Percentiles rank a stretch among this genome's conserved stretches.
Evolutionary conservation across 1,284 basidiomycete genomes (phyloP).

Genomic region (Paramarasmius palmivorus): DNA sequence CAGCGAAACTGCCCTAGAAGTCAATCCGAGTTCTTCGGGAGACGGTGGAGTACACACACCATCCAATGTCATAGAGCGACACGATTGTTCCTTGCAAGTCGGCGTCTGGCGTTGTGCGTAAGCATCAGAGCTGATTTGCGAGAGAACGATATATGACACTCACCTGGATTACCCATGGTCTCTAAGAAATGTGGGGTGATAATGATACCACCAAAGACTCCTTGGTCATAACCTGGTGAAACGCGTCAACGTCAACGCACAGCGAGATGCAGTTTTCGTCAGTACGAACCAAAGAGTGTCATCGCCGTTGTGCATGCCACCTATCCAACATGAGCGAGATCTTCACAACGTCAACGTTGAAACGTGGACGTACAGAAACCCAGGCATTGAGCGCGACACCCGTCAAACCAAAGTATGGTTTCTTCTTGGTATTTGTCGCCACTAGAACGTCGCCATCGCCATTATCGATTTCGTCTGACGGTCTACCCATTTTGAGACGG

Average conservation of each 20-base stretch:
- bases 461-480: no score
- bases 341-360: background rate
- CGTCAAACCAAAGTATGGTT: slow-evolving; percentile 42
- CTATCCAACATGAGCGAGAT: slow-evolving; percentile 10
- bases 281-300: slow-evolving; percentile 37
- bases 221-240: slow-evolving; percentile 45
- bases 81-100: slow-evolving; percentile 47
- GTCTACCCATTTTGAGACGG: no score
- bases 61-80: slow-evolving; percentile 48
- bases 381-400: slow-evolving; percentile 42
- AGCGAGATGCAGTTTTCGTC: background rate
- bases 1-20: slow-evolving; percentile 17
- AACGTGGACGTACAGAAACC: slow-evolving; percentile 26
- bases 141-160: slow-evolving; percentile 5
- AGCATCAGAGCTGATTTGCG: slow-evolving; percentile 32
- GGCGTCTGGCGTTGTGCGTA: slow-evolving; percentile 42
- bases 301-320: slow-evolving; percentile 49
- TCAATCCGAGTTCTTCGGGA: background rate
- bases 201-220: slow-evolving; percentile 50
- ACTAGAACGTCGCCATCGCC: background rate
- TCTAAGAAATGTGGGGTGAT: slow-evolving; percentile 42
- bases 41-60: slow-evolving; percentile 22
- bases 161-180: slow-evolving; percentile 44
- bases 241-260: background rate
- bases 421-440: slow-evolving; percentile 11